A percentile compares a stretch with the other conserved stretches of the same genome.
phyloP scores from a whole-genome alignment of 2,329 filamentous ascomycete species.

The Xylaria sp. region DNA sequence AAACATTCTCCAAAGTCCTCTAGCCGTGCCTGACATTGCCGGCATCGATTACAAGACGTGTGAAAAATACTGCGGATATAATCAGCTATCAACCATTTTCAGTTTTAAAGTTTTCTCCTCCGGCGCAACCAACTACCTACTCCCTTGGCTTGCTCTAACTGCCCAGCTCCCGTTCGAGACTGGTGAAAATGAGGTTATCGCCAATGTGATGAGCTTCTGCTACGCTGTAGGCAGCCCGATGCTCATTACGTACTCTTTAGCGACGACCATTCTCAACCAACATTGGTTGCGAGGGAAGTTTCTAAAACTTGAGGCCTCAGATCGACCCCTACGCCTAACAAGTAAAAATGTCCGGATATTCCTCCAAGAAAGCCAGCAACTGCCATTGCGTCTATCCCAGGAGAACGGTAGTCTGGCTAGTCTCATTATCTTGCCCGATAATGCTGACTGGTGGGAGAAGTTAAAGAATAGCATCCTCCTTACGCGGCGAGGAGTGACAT shows the following conservation, averaged over 20 bases:
- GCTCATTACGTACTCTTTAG: slow-evolving; percentile 41
- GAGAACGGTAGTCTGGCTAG: slow-evolving; percentile 35
- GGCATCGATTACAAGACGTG: slow-evolving; percentile 24
- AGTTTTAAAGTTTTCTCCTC: slow-evolving; percentile 37
- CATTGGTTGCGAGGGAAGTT: slow-evolving; percentile 37
- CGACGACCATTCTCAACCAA: slow-evolving; percentile 41
- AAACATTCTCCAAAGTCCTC: slow-evolving; percentile 6
- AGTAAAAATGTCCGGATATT: slow-evolving; percentile 35
- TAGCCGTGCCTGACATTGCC: slow-evolving; percentile 12
- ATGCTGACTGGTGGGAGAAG: slow-evolving; percentile 38
- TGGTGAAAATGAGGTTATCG: slow-evolving; percentile 33
- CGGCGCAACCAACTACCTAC: slow-evolving; percentile 38
- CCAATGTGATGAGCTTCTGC: slow-evolving; percentile 39
- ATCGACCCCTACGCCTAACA: slow-evolving; percentile 11
- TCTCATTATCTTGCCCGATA: slow-evolving; percentile 35
- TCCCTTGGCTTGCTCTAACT: slow-evolving; percentile 42
- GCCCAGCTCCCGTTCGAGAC: slow-evolving; percentile 42
- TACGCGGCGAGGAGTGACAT: slow-evolving; percentile 35
- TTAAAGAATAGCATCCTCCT: slow-evolving; percentile 27
- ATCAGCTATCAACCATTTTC: slow-evolving; percentile 27
- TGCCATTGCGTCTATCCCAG: slow-evolving; percentile 35
- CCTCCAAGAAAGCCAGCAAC: slow-evolving; percentile 38
- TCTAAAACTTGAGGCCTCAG: slow-evolving; percentile 26
- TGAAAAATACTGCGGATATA: slow-evolving; percentile 14
- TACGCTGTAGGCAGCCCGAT: slow-evolving; percentile 40